These are phyloP conservation scores for Sporobolomyces roseus DNA, from an alignment of 768 basidiomycete genomes.

Conservation along the genomic window DNA sequence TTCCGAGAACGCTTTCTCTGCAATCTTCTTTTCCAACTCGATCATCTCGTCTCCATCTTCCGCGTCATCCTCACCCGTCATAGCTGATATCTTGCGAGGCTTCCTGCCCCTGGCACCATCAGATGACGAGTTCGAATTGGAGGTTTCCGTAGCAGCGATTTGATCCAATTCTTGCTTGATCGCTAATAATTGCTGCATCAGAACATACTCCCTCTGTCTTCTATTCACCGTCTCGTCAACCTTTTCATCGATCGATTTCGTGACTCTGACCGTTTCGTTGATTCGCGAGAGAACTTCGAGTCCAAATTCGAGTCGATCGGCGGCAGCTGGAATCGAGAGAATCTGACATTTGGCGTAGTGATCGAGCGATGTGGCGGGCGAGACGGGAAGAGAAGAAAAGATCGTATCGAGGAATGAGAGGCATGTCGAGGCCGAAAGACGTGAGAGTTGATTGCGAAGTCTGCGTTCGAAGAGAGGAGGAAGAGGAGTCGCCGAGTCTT, in stretches of 20 bases:
- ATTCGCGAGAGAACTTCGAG: constrained; percentile 37
- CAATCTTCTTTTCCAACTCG: constrained; percentile 64
- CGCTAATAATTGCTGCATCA: constrained; percentile 38
- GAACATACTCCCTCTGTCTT: constrained; percentile 22
- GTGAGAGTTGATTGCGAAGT: constrained; percentile 38
- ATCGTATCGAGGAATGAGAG: constrained; percentile 45
- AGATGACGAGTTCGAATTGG: too few relatives aligned
- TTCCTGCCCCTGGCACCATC: too few relatives aligned
- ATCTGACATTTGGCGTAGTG: constrained; percentile 45
- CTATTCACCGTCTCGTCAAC: constrained; percentile 19
- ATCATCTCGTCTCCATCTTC: constrained; percentile 76
- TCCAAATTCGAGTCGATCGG: constrained; percentile 38
- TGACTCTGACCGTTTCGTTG: constrained; percentile 15
- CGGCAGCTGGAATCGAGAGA: constrained; percentile 43
- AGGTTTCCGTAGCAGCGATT: constrained; percentile 1
- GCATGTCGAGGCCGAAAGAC: constrained; percentile 37
- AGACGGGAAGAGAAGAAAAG: constrained; percentile 30
- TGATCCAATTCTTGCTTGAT: constrained; percentile 40
- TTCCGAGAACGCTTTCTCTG: constrained; percentile 62
- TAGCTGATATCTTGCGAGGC: background rate
- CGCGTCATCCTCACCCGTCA: constrained; percentile 58
- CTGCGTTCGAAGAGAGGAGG: constrained; percentile 32
- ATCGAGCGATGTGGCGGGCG: constrained; percentile 38
- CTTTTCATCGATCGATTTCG: constrained; percentile 16
- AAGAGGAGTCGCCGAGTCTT: constrained; percentile 25